Evolutionary conservation across 345 rosid genomes (phyloP).

Genomic region (Linum usitatissimum): DNA sequence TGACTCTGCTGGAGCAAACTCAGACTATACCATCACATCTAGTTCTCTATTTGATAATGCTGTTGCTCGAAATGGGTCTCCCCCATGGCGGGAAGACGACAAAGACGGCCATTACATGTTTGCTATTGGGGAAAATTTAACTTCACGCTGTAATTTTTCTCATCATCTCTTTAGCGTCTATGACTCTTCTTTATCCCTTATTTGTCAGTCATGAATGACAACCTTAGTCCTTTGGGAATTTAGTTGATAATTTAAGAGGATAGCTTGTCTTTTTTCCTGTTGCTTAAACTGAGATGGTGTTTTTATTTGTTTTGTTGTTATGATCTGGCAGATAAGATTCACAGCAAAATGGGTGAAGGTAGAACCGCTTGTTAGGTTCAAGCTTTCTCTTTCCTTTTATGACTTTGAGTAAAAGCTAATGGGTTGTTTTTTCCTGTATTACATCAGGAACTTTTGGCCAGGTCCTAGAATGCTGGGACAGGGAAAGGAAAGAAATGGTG

Average conservation of each 20-base stretch:
- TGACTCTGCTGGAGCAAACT: slow-evolving; percentile 53
- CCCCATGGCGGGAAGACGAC: slow-evolving; percentile 94
- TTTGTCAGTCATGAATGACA: background rate
- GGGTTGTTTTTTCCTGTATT: slow-evolving; percentile 8
- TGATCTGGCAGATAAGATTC: slow-evolving; percentile 55
- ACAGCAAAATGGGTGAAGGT: slow-evolving; percentile 95
- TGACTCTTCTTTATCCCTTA: background rate
- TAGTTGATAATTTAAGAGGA: background rate
- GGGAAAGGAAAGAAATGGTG: slow-evolving; percentile 78
- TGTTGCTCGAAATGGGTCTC: slow-evolving; percentile 64
- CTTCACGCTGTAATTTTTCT: slow-evolving; percentile 78
- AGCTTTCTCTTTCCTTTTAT: background rate
- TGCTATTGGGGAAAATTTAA: slow-evolving; percentile 87
- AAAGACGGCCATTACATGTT: slow-evolving; percentile 98
- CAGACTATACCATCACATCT: slow-evolving; percentile 35
- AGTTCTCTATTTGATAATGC: slow-evolving; percentile 35
- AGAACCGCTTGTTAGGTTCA: background rate
- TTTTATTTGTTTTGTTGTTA: too few species aligned
- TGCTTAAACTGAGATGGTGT: background rate
- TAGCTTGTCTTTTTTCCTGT: background rate
- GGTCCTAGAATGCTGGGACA: slow-evolving; percentile 89
- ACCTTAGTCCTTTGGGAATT: too few species aligned
- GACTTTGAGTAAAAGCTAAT: slow-evolving; percentile 8
- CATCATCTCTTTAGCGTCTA: slow-evolving; percentile 2
- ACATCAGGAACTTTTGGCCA: slow-evolving; percentile 76